Base-by-base conservation (phyloP, 164 flowering plant genomes). In the Vitis riparia region DNA sequence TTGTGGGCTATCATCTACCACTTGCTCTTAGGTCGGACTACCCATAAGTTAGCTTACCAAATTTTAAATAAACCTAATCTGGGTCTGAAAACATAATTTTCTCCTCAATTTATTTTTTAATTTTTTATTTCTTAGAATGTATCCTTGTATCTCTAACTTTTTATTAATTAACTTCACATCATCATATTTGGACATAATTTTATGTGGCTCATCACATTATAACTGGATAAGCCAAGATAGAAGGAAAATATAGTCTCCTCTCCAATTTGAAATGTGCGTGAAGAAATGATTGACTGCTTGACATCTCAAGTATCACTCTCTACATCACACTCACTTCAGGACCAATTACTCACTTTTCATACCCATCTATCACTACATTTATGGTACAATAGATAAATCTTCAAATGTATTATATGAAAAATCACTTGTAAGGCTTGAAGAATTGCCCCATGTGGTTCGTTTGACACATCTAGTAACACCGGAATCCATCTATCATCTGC, bases 381-480 rank as follows among this genome's bases (percentile, higher is more conserved):
- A 81, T 29, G 87, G 83, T 1, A 92, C 97, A 0, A 44, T 76
- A 78, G 95, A 92, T 79, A 76, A 69, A 15, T 68, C 91, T 3
- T 16, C 93, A 0, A 91, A 87, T 29, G 30, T 77, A 10, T 5
- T 86, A 12, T 81, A 90, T 11, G 83, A 84, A 58, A 71, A 68
- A 0, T 74, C 88, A 19, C 84, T 83, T 0, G 58, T 67, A 6
- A 84, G 85, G 51, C 51, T 44, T 51, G 83, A 73, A 47, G 88
- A 88, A 12, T 29, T 62, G 11, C 81, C 85, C 1, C 79, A 90
- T 60, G 92, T 86, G 11, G 90, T 92, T 51, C 86, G 90, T 67
- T 71, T 92, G 23, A 92, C 90, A 0, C 95, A 92, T 69, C 82
- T 88, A 11, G 90, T 95, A 0, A 89, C 87, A 1, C 82, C 87